Evolutionary conservation across 1,139 yeast species (phyloP).

Genomic region (Blastobotrys petasosporus): DNA sequence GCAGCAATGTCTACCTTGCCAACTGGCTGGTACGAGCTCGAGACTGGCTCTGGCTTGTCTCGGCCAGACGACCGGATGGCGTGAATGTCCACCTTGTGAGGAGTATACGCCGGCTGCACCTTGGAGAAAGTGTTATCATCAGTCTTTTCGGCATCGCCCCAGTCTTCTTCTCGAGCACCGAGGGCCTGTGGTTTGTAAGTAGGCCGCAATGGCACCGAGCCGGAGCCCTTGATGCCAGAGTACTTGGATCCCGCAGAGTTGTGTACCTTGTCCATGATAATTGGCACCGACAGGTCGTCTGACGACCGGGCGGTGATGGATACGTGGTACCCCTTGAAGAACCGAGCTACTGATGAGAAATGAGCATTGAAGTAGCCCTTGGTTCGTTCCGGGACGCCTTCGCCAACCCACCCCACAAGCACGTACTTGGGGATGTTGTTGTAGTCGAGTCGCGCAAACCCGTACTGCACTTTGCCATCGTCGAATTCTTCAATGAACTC

Average conservation of each 20-base stretch:
- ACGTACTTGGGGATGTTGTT: slow-evolving; percentile 83
- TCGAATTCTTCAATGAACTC: slow-evolving; percentile 79
- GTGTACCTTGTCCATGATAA: slow-evolving; percentile 67
- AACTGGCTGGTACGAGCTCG: slow-evolving; percentile 44
- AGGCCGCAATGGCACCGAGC: slow-evolving; percentile 34
- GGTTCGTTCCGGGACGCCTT: slow-evolving; percentile 41
- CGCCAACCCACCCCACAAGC: slow-evolving; percentile 75
- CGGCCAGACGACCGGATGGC: slow-evolving; percentile 29
- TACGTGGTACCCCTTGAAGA: slow-evolving; percentile 72
- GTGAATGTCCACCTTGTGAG: slow-evolving; percentile 49
- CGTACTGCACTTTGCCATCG: slow-evolving; percentile 88
- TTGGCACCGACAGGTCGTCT: slow-evolving; percentile 79
- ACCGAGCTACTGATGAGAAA: slow-evolving; percentile 36
- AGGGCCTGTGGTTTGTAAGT: slow-evolving; percentile 29
- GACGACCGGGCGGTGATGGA: slow-evolving; percentile 94
- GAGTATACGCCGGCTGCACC: slow-evolving; percentile 64
- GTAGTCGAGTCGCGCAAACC: slow-evolving; percentile 79
- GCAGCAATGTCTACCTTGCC: slow-evolving; percentile 52
- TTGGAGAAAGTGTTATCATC: slow-evolving; percentile 41
- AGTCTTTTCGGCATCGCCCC: slow-evolving; percentile 50
- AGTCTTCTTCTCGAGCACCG: slow-evolving; percentile 44
- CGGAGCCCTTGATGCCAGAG: slow-evolving; percentile 32
- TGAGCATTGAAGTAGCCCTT: slow-evolving; percentile 42
- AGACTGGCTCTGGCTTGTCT: slow-evolving; percentile 30
- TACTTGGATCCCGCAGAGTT: slow-evolving; percentile 96